Evolutionary conservation across 805 yeast genomes (phyloP), one percentile per base, ranked within the genome.

Genomic region (Nematodospora valgi): DNA sequence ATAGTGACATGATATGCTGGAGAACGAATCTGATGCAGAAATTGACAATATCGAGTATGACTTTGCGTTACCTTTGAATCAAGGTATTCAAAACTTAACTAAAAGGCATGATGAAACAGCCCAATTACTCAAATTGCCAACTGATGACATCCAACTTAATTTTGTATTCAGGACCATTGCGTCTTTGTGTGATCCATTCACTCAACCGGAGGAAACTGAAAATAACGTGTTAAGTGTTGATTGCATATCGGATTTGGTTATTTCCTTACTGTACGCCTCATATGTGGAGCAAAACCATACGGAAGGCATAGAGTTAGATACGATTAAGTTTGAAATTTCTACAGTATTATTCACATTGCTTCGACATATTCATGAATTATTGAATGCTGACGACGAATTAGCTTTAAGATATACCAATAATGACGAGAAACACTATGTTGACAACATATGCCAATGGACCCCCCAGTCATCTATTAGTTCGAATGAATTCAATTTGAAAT

Each of bases 181-280:
- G 12, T 48, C 58, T n/a, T 39, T 56, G 5, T 54, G 70, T 36
- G 89, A 83, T 51, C 86, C 88, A 2, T 63, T 71, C 46, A 79
- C 88, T 1, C 86, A 81, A 46, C 88, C 93, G 0, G 69, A 72
- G 18, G 84, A 80, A 26, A 69, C 68, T 16, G 82, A 77, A 37
- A 54, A 59, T 9, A 58, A 64, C 35, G 59, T 78, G 2, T 59
- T 80, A 12, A 80, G 86, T 7, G 52, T 80, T 5, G 79, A 78
- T 41, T 51, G 70, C n/a, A 48, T 80, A 9, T 69, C 81, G 13
- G 75, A 75, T 40, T 44, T 78, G 31, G 57, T 76, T 16, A 53
- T 78, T 6, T 74, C 76, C 0, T 52, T 76, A 29, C 41, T 63
- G 32, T 47, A 48, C 45, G 23, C 35, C 26, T 52, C 39, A 40